A percentile compares a stretch with the other conserved stretches of the same genome.
Conservation (phyloP, 306 rosid species). For the Malus asiatica region DNA sequence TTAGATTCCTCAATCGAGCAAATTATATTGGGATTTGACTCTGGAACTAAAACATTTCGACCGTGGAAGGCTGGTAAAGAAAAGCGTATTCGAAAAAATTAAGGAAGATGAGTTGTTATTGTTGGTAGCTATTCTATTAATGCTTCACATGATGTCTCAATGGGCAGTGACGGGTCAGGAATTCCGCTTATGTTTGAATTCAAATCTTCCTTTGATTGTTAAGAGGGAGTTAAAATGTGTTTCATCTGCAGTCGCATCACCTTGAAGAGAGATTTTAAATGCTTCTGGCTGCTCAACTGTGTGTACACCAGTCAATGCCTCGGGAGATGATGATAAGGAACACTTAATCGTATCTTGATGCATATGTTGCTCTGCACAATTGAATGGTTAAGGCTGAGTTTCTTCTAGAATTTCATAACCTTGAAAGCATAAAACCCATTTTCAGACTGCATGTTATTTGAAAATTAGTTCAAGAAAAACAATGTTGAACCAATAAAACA, state of each 20-base stretch:
- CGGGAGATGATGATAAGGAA: conserved; percentile 5
- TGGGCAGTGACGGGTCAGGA: too few relatives aligned
- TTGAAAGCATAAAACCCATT: conserved; percentile 29
- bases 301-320: conserved; percentile 4
- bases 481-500: too few relatives aligned
- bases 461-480: neutral
- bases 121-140: too few relatives aligned
- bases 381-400: conserved; percentile 67
- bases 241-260: conserved; percentile 4
- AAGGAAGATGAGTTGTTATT: too few relatives aligned
- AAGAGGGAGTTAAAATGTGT: neutral
- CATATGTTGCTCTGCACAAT: conserved; percentile 12
- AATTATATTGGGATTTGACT: too few relatives aligned
- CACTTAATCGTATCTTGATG: conserved; percentile 5
- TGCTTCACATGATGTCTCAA: too few relatives aligned
- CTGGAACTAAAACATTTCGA: too few relatives aligned
- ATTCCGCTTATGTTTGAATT: too few relatives aligned
- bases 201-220: too few relatives aligned
- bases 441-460: conserved; percentile 10
- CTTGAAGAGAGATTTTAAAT: conserved; percentile 10
- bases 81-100: too few relatives aligned
- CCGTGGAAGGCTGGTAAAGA: too few relatives aligned
- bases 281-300: conserved; percentile 7
- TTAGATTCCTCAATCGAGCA: too few relatives aligned
- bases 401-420: conserved; percentile 64